Evolutionary conservation across 176 grass and related monocot genomes (phyloP).

Genomic region (Raddia guianensis): DNA sequence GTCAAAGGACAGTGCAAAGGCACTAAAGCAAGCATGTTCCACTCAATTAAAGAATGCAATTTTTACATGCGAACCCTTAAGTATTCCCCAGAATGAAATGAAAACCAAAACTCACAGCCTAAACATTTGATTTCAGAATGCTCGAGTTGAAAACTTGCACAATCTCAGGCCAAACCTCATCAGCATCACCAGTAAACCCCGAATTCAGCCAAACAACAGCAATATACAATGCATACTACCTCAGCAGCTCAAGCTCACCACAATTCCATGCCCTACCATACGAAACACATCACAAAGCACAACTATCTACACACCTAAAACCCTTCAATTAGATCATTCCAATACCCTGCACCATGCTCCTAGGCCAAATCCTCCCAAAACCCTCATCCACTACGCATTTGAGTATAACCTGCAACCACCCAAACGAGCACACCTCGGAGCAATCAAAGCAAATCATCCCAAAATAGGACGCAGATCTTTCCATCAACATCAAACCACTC

Average conservation of each 20-base stretch:
- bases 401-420: constrained; percentile 7
- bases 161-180: constrained; percentile 1
- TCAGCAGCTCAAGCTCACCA: background rate
- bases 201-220: constrained; percentile 24
- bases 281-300: background rate
- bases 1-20: background rate
- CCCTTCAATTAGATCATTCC: constrained; percentile 12
- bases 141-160: background rate
- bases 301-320: background rate
- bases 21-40: background rate
- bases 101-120: background rate
- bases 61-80: background rate
- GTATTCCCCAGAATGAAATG: background rate
- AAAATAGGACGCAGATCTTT: constrained; percentile 23
- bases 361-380: constrained; percentile 4
- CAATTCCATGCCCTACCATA: background rate
- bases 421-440: background rate
- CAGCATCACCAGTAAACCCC: background rate
- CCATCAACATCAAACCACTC: background rate
- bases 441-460: background rate
- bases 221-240: background rate
- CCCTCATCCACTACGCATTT: background rate
- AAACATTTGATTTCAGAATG: background rate
- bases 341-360: background rate
- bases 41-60: background rate